Evolutionary conservation across 345 rosid genomes (phyloP), one percentile per base, ranked within the genome.

Genomic region (Acer negundo): DNA sequence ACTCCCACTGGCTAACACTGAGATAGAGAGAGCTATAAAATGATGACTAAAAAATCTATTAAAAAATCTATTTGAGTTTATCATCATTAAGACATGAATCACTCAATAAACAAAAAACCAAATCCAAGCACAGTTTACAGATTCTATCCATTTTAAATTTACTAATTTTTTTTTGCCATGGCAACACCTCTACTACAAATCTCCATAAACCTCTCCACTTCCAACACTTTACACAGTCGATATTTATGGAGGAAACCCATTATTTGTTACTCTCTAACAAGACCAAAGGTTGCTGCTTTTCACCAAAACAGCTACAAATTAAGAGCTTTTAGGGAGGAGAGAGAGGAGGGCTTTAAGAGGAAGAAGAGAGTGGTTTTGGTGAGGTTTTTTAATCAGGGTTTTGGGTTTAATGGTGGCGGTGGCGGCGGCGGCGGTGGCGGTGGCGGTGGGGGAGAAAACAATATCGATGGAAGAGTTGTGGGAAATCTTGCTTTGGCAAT

Each of bases 401-500:
- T 91, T 71, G 94, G 93, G 72, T 91, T 90, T 74, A 87, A 86
- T 55, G 84, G 80, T 23, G 91, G 93, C 12, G 94, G 93, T 15
- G 85, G 85, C 2, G 78, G 89, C 6, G 38, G 3, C 7, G 62
- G n/a, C n/a, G n/a, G n/a, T n/a, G n/a, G 62, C 1, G 62, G 62
- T 7, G 87, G 87, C 0, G 93, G 92, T 68, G 91, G 91, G 11
- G 73, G 85, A 74, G 84, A 86, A 71, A 81, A 87, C 72, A 81
- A 86, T 62, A 84, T 80, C 58, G 90, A 85, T 42, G 86, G 82
- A 46, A 93, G 97, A 83, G 75, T 95, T 73, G 72, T 93, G 49
- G 97, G 94, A 17, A 95, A 95, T 86, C 85, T 93, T 84, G 94
- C 84, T 81, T 81, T 95, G 83, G 99, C 94, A 64, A 72, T 87